phyloP scores from a whole-genome alignment of 2,329 filamentous ascomycete genomes.

The Alternaria dauci region DNA sequence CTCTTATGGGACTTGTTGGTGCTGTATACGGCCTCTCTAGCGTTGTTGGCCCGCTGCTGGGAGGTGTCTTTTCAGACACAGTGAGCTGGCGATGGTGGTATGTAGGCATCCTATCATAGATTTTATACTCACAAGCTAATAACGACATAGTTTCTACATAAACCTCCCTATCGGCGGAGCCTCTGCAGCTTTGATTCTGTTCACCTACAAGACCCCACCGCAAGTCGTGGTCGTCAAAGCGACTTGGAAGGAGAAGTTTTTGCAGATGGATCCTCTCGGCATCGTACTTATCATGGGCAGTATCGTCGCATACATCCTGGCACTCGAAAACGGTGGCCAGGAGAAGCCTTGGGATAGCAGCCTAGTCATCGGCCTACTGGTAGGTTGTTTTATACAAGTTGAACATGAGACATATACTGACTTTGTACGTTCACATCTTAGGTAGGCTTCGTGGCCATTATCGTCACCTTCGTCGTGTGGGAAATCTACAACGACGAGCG shows the following conservation, averaged over 20 bases:
- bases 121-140: background rate
- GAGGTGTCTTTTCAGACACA: slow-evolving; percentile 51
- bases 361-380: slow-evolving; percentile 57
- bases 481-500: slow-evolving; percentile 52
- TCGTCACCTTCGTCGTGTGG: slow-evolving; percentile 45
- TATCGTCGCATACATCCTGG: slow-evolving; percentile 54
- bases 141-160: slow-evolving; percentile 42
- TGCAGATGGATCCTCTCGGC: slow-evolving; percentile 58
- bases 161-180: slow-evolving; percentile 57
- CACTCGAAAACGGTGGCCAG: slow-evolving; percentile 56
- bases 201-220: slow-evolving; percentile 43
- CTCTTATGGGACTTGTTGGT: slow-evolving; percentile 49
- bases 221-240: slow-evolving; percentile 25
- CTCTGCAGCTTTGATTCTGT: slow-evolving; percentile 39
- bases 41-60: slow-evolving; percentile 54
- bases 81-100: slow-evolving; percentile 53
- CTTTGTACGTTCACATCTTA: background rate
- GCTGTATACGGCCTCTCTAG: slow-evolving; percentile 46
- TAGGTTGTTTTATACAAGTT: background rate
- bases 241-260: slow-evolving; percentile 48
- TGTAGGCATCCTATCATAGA: background rate
- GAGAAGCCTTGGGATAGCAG: slow-evolving; percentile 38
- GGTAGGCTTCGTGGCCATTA: slow-evolving; percentile 54
- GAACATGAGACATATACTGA: background rate
- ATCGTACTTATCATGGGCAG: slow-evolving; percentile 51